A percentile compares a stretch with the other conserved stretches of the same genome.
Evolutionary conservation across 495 filamentous ascomycete genomes (phyloP).

Genomic region (Platismatia glauca): DNA sequence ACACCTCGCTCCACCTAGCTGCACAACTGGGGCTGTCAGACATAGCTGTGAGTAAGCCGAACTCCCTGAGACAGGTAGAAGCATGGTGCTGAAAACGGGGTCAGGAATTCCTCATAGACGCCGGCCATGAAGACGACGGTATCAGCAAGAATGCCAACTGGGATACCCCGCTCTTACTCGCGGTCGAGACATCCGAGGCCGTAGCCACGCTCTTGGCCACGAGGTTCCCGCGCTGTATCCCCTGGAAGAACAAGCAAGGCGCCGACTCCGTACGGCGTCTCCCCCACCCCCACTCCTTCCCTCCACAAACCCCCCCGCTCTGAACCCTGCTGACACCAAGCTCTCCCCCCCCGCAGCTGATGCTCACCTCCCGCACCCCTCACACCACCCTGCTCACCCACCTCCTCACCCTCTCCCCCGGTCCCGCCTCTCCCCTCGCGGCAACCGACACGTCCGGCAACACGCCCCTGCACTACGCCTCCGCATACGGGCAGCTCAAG

Average conservation of each 20-base stretch:
- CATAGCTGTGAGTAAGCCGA: conserved; percentile 40
- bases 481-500: conserved; percentile 60
- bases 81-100: neutral
- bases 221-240: conserved; percentile 33
- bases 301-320: conserved; percentile 1
- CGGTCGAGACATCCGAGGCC: conserved; percentile 46
- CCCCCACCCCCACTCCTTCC: neutral
- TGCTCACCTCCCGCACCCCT: conserved; percentile 19
- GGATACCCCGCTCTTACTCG: conserved; percentile 59
- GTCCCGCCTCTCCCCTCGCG: conserved; percentile 8
- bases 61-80: neutral
- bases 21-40: conserved; percentile 55
- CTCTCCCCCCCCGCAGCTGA: conserved; percentile 12
- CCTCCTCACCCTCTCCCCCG: conserved; percentile 16
- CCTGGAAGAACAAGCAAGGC: conserved; percentile 47
- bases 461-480: conserved; percentile 64
- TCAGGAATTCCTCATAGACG: conserved; percentile 24
- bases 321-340: conserved; percentile 11
- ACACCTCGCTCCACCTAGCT: conserved; percentile 72
- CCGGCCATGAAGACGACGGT: conserved; percentile 32
- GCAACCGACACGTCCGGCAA: conserved; percentile 55
- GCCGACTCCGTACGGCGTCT: conserved; percentile 39
- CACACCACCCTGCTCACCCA: conserved; percentile 8
- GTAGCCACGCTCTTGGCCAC: conserved; percentile 48
- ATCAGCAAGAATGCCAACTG: conserved; percentile 61